Percentiles rank a stretch among this genome's conserved stretches.
Evolutionary conservation across 1,284 basidiomycete species (phyloP).

Genomic region (Malassezia sympodialis): DNA sequence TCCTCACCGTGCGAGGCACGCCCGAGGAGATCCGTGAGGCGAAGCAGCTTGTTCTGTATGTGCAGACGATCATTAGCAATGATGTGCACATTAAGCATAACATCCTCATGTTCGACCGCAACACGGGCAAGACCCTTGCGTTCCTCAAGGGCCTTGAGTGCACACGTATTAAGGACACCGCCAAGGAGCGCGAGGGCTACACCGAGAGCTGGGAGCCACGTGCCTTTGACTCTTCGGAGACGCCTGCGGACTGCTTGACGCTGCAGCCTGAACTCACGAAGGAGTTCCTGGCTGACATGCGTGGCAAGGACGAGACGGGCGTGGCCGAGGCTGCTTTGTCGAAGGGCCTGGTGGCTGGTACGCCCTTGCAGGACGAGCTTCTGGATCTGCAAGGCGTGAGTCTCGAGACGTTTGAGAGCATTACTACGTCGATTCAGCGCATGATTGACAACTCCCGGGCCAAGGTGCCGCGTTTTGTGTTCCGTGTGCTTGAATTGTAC

Average conservation of each 20-base stretch:
- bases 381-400: conserved; percentile 13
- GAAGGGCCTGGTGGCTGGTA: neutral
- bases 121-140: conserved; percentile 18
- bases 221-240: conserved; percentile 2
- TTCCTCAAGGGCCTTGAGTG: conserved; percentile 20
- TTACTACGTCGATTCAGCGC: conserved; percentile 1
- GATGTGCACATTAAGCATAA: conserved; percentile 19
- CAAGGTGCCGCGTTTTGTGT: conserved; percentile 12
- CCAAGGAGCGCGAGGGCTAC: conserved; percentile 14
- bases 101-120: conserved; percentile 19
- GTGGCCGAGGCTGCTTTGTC: conserved; percentile 2
- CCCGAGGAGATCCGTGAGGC: conserved; percentile 15
- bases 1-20: conserved; percentile 14
- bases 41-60: conserved; percentile 10
- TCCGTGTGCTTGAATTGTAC: conserved; percentile 18
- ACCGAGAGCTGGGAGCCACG: conserved; percentile 18
- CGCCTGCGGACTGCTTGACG: neutral
- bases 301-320: conserved; percentile 5
- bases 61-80: conserved; percentile 12
- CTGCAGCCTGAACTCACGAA: conserved; percentile 4
- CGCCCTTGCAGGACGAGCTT: conserved; percentile 11
- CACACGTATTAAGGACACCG: conserved; percentile 20
- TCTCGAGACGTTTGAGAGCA: conserved; percentile 4
- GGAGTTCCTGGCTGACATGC: conserved; percentile 3
- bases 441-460: conserved; percentile 10